Base-by-base conservation (phyloP, 2,329 filamentous ascomycete species). In the Pseudocercospora ulei region DNA sequence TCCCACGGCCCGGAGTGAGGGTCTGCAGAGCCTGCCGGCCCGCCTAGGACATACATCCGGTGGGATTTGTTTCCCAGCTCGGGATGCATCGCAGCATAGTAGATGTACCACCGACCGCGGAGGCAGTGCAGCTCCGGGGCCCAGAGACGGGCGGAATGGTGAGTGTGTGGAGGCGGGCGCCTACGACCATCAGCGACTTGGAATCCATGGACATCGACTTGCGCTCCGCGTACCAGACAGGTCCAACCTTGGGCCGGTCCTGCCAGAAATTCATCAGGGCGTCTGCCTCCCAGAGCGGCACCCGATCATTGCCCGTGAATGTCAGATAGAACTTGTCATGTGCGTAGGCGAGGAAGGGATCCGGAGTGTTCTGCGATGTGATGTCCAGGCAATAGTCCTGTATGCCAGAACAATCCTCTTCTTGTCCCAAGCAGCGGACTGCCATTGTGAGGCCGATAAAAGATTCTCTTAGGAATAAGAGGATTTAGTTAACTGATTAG, bases 51-150 rank as follows among this genome's bases (percentile, higher is more conserved):
- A 42, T 60, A 67, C 62, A 67, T 67, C 13, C 66, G 54, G 50
- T 68, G 66, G 0, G 58, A 59, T 11, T 55, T 55, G 52, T 69
- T 68, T 36, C 65, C 65, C n/a, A 62, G 49, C 25, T 51, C 43
- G 1, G 61, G 62, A 45, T 67, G 52, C 12, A 60, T 62, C 9
- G 60, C 63, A 2, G 58, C 67, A 52, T 62, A 68, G 54, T 73
- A 73, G 43, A 73, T 61, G 53, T 72, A 75, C 71, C 71, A 75
- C 13, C 62, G 62, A 0, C 65, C 66, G 23, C 65, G 56, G 16
- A 74, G 59, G 31, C 56, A 56, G 51, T 75, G 71, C 0, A 75
- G 60, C 57, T 75, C 71, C 0, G 71, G 71, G 0, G 71, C 71
- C 71, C 71, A 75, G 19, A 75, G 58, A 3, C 45, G 64, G 25